Conservation (phyloP, 768 basidiomycete species). For the Holtermannia corniformis region DNA sequence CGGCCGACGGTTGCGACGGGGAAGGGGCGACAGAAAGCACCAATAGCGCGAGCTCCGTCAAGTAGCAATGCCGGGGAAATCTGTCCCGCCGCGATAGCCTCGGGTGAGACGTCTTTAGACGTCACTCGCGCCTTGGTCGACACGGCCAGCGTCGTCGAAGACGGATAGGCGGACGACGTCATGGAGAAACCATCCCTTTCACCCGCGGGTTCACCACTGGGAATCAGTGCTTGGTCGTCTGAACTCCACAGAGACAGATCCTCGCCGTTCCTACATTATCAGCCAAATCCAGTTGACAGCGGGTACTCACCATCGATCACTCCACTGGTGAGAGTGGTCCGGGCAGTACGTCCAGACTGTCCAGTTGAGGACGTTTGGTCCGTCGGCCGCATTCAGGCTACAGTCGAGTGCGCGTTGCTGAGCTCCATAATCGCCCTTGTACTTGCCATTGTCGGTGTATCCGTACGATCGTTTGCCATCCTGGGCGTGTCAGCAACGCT, state of each 20-base stretch:
- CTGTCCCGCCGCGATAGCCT: slow-evolving; percentile 15
- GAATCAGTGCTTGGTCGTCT: slow-evolving; percentile 52
- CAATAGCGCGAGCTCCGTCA: slow-evolving; percentile 72
- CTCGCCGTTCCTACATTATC: slow-evolving; percentile 57
- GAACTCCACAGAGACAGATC: slow-evolving; percentile 80
- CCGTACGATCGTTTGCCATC: slow-evolving; percentile 79
- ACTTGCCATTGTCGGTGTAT: slow-evolving; percentile 53
- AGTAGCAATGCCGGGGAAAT: slow-evolving; percentile 53
- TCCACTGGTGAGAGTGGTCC: slow-evolving; percentile 76
- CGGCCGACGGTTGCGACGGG: slow-evolving; percentile 65
- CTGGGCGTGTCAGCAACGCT: slow-evolving; percentile 34
- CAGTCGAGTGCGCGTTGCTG: slow-evolving; percentile 62
- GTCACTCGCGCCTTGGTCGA: not conserved
- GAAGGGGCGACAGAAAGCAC: slow-evolving; percentile 78
- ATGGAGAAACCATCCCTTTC: not conserved
- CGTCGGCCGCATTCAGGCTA: slow-evolving; percentile 44
- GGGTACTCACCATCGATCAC: slow-evolving; percentile 65
- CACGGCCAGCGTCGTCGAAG: slow-evolving; percentile 5
- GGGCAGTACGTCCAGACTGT: slow-evolving; percentile 44
- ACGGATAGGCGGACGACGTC: slow-evolving; percentile 1
- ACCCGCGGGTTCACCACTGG: not conserved
- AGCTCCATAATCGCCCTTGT: slow-evolving; percentile 61
- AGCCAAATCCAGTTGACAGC: too few relatives aligned
- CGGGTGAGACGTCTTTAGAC: slow-evolving; percentile 10
- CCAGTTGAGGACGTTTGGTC: slow-evolving; percentile 42